Evolutionary conservation across 2,329 filamentous ascomycete genomes (phyloP), one percentile per base, ranked within the genome.

Genomic region (Colletotrichum endophyticum): DNA sequence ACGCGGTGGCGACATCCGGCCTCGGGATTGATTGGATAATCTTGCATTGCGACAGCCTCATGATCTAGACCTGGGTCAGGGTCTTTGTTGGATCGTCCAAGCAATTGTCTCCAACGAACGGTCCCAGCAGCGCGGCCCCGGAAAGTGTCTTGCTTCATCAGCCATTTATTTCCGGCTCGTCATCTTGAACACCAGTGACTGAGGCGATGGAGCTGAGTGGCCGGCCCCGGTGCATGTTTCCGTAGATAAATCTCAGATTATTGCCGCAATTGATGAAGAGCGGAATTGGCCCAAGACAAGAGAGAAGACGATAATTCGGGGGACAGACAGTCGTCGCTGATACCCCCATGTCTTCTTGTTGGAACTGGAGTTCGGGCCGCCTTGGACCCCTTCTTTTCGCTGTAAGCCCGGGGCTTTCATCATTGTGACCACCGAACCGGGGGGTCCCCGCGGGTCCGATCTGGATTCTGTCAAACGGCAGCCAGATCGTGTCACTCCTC

Each of bases 401-500:
- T 13, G 12, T 13, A 12, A 57, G 22, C 53, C 22, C 22, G 22
- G 53, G 3, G 22, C 22, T 8, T 15, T 16, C 59, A 62, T 62
- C 59, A 62, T 59, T 28, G 49, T 72, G 72, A 56, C 44, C 16
- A 49, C 53, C 27, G 27, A 12, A 22, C 13, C 16, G 59, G 32
- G 57, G 34, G 39, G 22, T 13, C 13, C 25, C 19, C n/a, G n/a
- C 28, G 44, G 68, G 62, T 61, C 59, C 71, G 75, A 78, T 78
- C 75, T 64, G 64, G 27, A 64, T 72, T 74, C 62, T 71, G 61
- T 75, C 75, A 57, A 67, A 62, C 71, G 19, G 19, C 68, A 62
- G 64, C 27, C 49, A 77, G 74, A 75, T 78, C 77, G 68, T 70
- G 36, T 69, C 63, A 69, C 22, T 34, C 34, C 49, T 32, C 57